These are phyloP conservation scores for Paramecium tetraurelia DNA, from an alignment of 73 alveolate species.

Conservation along the genomic window DNA sequence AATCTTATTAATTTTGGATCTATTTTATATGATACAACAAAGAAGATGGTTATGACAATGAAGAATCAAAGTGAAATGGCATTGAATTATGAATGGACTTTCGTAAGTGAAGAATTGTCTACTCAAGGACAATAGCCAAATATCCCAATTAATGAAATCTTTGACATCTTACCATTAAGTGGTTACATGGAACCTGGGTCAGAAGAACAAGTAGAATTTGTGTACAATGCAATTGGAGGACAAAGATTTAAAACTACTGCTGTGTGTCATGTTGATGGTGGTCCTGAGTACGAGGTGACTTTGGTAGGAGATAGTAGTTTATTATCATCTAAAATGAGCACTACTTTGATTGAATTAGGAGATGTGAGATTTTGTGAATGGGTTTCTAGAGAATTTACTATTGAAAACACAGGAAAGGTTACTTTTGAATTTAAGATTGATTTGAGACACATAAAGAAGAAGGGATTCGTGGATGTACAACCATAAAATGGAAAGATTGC, in stretches of 20 bases:
- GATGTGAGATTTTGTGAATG: conserved; percentile 97
- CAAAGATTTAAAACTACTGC: conserved; percentile 93
- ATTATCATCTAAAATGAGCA: conserved; percentile 90
- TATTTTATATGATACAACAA: conserved; percentile 97
- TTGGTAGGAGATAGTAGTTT: conserved; percentile 96
- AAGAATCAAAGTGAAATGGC: conserved; percentile 96
- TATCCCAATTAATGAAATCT: conserved; percentile 93
- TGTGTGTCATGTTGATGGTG: conserved; percentile 98
- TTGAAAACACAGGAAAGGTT: conserved; percentile 97
- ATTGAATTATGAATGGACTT: conserved; percentile 98
- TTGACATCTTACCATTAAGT: conserved; percentile 98
- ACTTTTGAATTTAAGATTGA: conserved; percentile 95
- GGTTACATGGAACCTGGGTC: conserved; percentile 98
- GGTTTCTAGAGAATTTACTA: conserved; percentile 88
- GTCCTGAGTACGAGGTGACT: conserved; percentile 99
- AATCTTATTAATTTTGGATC: conserved; percentile 94
- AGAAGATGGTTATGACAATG: conserved; percentile 96
- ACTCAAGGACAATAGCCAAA: conserved; percentile 46
- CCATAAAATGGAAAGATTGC: conserved; percentile 88
- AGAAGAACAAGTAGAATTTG: conserved; percentile 93
- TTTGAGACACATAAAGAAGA: conserved; percentile 83
- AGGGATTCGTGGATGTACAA: conserved; percentile 90
- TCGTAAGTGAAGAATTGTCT: conserved; percentile 90
- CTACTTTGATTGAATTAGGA: conserved; percentile 95
- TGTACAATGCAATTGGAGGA: conserved; percentile 95